These are phyloP conservation scores for Suillus discolor DNA, from an alignment of 768 basidiomycete genomes.

Conservation along the genomic window DNA sequence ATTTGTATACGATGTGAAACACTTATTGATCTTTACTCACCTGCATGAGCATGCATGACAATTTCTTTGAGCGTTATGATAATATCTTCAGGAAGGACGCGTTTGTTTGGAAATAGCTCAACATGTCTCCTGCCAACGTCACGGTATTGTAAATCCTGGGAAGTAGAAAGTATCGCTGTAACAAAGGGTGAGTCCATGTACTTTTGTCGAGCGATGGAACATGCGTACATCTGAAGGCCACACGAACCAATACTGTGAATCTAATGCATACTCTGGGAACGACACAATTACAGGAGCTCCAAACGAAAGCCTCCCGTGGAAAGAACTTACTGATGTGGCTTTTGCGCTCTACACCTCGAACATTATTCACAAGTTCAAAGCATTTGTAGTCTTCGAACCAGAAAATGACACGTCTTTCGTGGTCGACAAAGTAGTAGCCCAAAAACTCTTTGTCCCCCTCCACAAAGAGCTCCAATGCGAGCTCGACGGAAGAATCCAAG, in stretches of 20 bases:
- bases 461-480: constrained; percentile 11
- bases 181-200: neutral
- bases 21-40: neutral
- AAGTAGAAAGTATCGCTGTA: neutral
- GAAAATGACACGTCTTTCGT: constrained; percentile 43
- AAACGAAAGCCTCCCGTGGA: neutral
- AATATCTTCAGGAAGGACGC: constrained; percentile 20
- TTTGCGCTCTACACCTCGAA: constrained; percentile 40
- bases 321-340: constrained; percentile 43
- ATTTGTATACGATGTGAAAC: neutral
- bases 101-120: constrained; percentile 16
- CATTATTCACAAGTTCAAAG: constrained; percentile 31
- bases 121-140: constrained; percentile 2
- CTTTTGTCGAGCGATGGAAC: neutral
- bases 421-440: constrained; percentile 52
- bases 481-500: constrained; percentile 1
- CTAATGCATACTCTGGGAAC: constrained; percentile 23
- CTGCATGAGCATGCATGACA: constrained; percentile 9
- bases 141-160: neutral
- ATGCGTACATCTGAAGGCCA: neutral
- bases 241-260: constrained; percentile 30
- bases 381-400: constrained; percentile 46
- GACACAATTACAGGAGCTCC: neutral
- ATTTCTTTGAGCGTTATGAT: constrained; percentile 12
- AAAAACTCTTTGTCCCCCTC: neutral